A percentile compares a stretch with the other conserved stretches of the same genome.
These are phyloP conservation scores for Thermothelomyces thermophilus DNA, from an alignment of 2,329 filamentous ascomycete species.

Conservation along the genomic window DNA sequence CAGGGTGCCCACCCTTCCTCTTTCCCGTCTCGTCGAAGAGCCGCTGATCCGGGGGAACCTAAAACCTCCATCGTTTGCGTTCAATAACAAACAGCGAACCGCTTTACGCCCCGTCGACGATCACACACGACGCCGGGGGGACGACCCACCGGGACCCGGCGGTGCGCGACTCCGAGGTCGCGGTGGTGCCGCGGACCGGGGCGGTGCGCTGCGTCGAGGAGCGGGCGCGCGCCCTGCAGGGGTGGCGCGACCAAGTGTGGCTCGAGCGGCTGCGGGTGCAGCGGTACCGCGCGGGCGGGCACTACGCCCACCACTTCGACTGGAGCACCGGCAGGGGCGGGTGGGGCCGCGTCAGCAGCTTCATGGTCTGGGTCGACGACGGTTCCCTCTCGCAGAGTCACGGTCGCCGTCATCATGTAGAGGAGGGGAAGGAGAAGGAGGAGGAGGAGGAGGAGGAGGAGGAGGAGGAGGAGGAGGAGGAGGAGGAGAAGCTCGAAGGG, in stretches of 20 bases:
- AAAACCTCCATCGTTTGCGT: too few species aligned
- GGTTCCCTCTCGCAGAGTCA: conserved; percentile 11
- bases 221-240: conserved; percentile 42
- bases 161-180: conserved; percentile 47
- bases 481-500: conserved; percentile 32
- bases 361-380: conserved; percentile 48
- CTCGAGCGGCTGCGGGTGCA: conserved; percentile 47
- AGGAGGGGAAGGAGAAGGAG: conserved; percentile 16
- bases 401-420: too few species aligned
- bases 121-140: conserved; percentile 41
- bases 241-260: conserved; percentile 48
- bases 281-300: conserved; percentile 40
- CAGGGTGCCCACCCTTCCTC: background rate
- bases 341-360: conserved; percentile 46
- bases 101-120: conserved; percentile 44
- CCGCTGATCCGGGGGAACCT: too few species aligned
- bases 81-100: conserved; percentile 36
- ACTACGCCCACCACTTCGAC: conserved; percentile 50
- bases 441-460: conserved; percentile 40
- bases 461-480: conserved; percentile 17
- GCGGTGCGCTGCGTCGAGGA: conserved; percentile 42
- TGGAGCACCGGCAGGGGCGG: conserved; percentile 40
- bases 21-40: too few species aligned
- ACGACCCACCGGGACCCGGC: conserved; percentile 34
- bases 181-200: conserved; percentile 41